Evolutionary conservation across 2,329 filamentous ascomycete species (phyloP).

Genomic region (Apiospora saccharicola): DNA sequence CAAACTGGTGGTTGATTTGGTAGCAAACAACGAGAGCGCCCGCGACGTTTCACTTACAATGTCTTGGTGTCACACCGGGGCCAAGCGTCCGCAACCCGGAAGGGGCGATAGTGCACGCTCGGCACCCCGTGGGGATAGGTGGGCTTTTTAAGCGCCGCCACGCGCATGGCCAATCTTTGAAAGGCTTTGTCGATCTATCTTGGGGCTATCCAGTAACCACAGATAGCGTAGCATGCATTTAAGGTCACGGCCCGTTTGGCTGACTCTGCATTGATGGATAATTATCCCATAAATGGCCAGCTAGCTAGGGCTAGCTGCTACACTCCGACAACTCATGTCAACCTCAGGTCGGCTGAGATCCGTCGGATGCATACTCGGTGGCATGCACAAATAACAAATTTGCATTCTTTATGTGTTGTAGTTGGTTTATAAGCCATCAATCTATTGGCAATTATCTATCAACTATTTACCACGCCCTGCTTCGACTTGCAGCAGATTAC

Average conservation of each 20-base stretch:
- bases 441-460: background rate
- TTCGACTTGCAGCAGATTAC: background rate
- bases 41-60: slow-evolving; percentile 9
- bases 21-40: background rate
- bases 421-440: background rate
- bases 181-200: background rate
- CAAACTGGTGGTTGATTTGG: background rate
- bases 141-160: slow-evolving; percentile 9
- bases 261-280: background rate
- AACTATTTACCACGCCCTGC: background rate
- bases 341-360: background rate
- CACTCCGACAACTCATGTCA: background rate
- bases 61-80: slow-evolving; percentile 11
- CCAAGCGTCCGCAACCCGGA: slow-evolving; percentile 17
- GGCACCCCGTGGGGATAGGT: slow-evolving; percentile 16
- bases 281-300: slow-evolving; percentile 14
- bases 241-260: slow-evolving; percentile 6
- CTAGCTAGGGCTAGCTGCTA: background rate
- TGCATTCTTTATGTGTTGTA: background rate
- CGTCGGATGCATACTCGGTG: background rate
- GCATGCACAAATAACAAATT: background rate
- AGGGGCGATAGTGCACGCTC: slow-evolving; percentile 16
- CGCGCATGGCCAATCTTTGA: background rate
- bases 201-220: background rate
- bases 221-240: slow-evolving; percentile 11